phyloP scores from a whole-genome alignment of 176 grass and related monocot genomes.

The Ensete glaucum region DNA sequence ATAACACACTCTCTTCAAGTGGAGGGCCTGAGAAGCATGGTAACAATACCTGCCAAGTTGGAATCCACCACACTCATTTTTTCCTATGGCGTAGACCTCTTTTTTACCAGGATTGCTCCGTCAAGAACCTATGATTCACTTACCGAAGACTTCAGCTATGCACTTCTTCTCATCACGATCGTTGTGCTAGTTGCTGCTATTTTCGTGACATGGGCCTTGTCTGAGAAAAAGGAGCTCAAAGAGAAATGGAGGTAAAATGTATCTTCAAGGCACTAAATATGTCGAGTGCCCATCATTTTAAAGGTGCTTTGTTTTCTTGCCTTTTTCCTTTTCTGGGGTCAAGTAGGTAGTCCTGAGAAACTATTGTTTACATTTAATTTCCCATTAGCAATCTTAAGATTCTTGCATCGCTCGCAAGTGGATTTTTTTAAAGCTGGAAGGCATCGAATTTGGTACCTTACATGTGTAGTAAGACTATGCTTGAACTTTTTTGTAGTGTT shows the following conservation, averaged over 20 bases:
- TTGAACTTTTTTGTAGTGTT: too few species aligned
- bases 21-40: conserved; percentile 73
- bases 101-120: conserved; percentile 81
- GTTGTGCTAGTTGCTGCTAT: conserved; percentile 60
- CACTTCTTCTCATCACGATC: conserved; percentile 53
- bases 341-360: too few species aligned
- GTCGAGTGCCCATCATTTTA: too few species aligned
- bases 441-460: too few species aligned
- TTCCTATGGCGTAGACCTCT: conserved; percentile 84
- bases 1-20: conserved; percentile 86
- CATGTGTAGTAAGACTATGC: too few species aligned
- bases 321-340: too few species aligned
- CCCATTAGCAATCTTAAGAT: too few species aligned
- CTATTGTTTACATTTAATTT: too few species aligned
- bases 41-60: conserved; percentile 74
- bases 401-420: too few species aligned
- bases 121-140: conserved; percentile 97
- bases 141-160: conserved; percentile 92
- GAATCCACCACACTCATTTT: conserved; percentile 95
- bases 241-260: conserved; percentile 88
- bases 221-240: conserved; percentile 79
- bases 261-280: too few species aligned
- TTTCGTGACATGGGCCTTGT: conserved; percentile 56
- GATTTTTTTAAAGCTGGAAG: too few species aligned
- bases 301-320: too few species aligned